Base-by-base conservation (phyloP, 2,329 filamentous ascomycete genomes). In the Trichoderma koningii region DNA sequence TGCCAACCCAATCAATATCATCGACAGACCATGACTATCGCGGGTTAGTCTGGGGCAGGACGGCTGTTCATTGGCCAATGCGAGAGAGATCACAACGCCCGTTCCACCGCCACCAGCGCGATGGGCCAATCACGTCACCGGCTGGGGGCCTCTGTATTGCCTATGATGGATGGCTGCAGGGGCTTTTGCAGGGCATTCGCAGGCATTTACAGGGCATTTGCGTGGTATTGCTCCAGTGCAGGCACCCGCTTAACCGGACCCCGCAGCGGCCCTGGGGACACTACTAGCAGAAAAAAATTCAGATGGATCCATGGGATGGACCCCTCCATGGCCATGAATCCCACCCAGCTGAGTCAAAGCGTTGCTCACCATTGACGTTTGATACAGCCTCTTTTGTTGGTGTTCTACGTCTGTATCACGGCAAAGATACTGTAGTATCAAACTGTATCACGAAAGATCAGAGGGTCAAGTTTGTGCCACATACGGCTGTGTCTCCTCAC, bases 1-100 rank as follows among this genome's bases (percentile, higher is more conserved):
- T 52, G 48, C 48, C 48, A 30, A 47, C 28, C 57, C 48, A 30
- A 47, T 41, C 57, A 63, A 42, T 62, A 34, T 57, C 57, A 65
- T 65, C 63, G 44, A 38, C 42, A 26, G 34, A 30, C 47, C 42
- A 57, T 2, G 53, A 28, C 52, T 53, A 30, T 41, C 64, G 51
- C 42, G 44, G 55, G 15, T 55, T 66, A 55, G 60, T 30, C 38
- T 9, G 34, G 52, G 19, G 38, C 23, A 48, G 55, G 30, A 10
- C 28, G 63, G 14, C 17, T n/a, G 3, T 34, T 57, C 10, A 68
- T 68, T 68, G 67, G 67, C 28, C 65, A 68, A 68, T 68, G 30
- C 38, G 10, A 23, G 44, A 48, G 44, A 48, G 50, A 50, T 52
- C 45, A 48, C 47, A 50, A 56, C 50, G 48, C 44, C 50, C 21